Conservation (phyloP, 768 basidiomycete species). For the Leccinum longicurvipes region DNA sequence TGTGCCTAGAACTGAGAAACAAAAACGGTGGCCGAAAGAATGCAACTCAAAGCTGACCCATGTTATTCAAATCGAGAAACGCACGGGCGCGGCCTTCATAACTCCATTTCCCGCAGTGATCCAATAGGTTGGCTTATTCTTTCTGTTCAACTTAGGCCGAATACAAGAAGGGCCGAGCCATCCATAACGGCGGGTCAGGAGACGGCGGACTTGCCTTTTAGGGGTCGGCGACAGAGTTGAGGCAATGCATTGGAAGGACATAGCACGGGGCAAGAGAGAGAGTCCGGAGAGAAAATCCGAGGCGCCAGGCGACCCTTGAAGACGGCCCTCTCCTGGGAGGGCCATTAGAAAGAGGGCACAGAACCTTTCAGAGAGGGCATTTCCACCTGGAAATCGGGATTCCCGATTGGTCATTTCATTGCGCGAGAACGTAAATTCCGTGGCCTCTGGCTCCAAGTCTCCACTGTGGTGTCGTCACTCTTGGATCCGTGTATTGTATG, state of each 20-base stretch:
- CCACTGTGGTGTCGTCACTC: not conserved
- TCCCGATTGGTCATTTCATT: slow-evolving; percentile 14
- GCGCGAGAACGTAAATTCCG: not conserved
- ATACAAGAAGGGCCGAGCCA: slow-evolving; percentile 8
- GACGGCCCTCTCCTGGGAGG: not conserved
- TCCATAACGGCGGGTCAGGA: slow-evolving; percentile 8
- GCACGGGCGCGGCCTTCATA: slow-evolving; percentile 13
- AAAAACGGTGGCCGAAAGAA: slow-evolving; percentile 6
- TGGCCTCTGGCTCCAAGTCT: not conserved
- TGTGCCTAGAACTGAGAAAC: not conserved
- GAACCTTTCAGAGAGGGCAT: not conserved
- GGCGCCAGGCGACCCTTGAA: not conserved
- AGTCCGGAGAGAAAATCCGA: not conserved
- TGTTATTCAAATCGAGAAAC: not conserved
- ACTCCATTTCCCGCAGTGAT: slow-evolving; percentile 6
- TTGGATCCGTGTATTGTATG: not conserved
- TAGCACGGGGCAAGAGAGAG: not conserved
- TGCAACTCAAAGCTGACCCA: slow-evolving; percentile 2
- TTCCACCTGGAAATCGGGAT: not conserved
- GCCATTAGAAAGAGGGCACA: not conserved
- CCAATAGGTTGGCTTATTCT: not conserved
- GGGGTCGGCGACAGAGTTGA: not conserved
- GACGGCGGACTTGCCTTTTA: slow-evolving; percentile 9
- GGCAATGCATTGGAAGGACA: slow-evolving; percentile 4
- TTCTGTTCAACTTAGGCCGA: slow-evolving; percentile 11